Percentiles rank a stretch among this genome's conserved stretches.
phyloP scores from a whole-genome alignment of 441 rosid genomes.

The Bruguiera hainesii region DNA sequence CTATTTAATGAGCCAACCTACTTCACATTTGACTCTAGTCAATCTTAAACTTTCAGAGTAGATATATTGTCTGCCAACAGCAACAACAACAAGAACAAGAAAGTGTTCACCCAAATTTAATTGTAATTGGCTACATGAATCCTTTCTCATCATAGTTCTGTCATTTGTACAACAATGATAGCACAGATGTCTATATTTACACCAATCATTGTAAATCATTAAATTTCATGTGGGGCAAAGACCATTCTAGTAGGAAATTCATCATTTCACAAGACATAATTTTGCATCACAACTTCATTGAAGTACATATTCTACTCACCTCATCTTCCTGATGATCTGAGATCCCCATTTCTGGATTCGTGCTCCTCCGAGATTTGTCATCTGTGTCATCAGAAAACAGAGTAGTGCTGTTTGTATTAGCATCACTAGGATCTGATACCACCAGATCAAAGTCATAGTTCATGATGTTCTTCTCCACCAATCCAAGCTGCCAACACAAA shows the following conservation, averaged over 20 bases:
- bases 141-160: too few relatives aligned
- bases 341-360: constrained; percentile 49
- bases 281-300: neutral
- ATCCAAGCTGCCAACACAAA: constrained; percentile 74
- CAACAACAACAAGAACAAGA: too few relatives aligned
- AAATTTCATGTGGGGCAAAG: too few relatives aligned
- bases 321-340: constrained; percentile 63
- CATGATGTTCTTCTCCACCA: constrained; percentile 82
- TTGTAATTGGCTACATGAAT: too few relatives aligned
- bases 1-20: too few relatives aligned
- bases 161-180: too few relatives aligned
- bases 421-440: constrained; percentile 93
- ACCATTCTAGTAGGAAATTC: neutral
- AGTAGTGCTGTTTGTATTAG: constrained; percentile 88
- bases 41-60: too few relatives aligned
- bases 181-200: too few relatives aligned
- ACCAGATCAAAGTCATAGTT: constrained; percentile 77
- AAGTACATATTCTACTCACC: constrained; percentile 41
- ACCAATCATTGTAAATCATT: too few relatives aligned
- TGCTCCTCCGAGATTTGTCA: constrained; percentile 64
- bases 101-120: too few relatives aligned
- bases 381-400: constrained; percentile 91
- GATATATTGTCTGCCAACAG: too few relatives aligned
- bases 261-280: neutral
- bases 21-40: too few relatives aligned